A percentile compares a stretch with the other conserved stretches of the same genome.
phyloP scores from a whole-genome alignment of 768 basidiomycete species.

The Leccinum arenicola region DNA sequence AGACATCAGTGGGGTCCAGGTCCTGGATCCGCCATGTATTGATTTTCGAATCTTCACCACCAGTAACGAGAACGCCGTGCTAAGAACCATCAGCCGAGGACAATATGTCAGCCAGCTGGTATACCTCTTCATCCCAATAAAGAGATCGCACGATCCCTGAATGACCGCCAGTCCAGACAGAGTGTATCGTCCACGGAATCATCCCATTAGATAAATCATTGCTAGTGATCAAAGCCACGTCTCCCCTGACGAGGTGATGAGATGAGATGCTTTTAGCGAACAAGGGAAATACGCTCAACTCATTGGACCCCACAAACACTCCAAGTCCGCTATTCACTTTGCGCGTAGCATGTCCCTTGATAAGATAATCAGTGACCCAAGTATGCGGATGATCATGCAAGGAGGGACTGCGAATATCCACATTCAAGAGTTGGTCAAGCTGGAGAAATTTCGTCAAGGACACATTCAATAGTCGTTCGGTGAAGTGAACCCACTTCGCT shows the following conservation, averaged over 20 bases:
- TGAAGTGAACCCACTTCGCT: conserved; percentile 46
- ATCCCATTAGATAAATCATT: conserved; percentile 35
- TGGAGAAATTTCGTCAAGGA: conserved; percentile 26
- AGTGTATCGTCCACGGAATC: conserved; percentile 48
- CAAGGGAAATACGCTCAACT: conserved; percentile 39
- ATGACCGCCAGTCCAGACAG: conserved; percentile 55
- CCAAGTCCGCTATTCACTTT: conserved; percentile 34
- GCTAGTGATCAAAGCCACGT: conserved; percentile 53
- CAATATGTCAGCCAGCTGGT: background rate
- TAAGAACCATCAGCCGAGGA: conserved; percentile 18
- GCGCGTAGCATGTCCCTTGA: conserved; percentile 43
- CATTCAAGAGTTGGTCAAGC: conserved; percentile 56
- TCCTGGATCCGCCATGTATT: conserved; percentile 37
- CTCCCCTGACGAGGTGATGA: conserved; percentile 42
- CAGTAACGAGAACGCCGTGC: conserved; percentile 44
- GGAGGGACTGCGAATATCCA: conserved; percentile 66
- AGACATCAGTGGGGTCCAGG: background rate
- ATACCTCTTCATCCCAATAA: conserved; percentile 54
- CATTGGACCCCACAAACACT: conserved; percentile 72
- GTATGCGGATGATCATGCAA: conserved; percentile 52
- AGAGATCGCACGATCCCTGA: conserved; percentile 54
- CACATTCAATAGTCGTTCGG: background rate
- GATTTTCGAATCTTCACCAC: conserved; percentile 51
- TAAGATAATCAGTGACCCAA: conserved; percentile 81
- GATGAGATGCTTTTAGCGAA: background rate